Base-by-base conservation (phyloP, 1,284 basidiomycete species). In the Boletellus deceptivus region DNA sequence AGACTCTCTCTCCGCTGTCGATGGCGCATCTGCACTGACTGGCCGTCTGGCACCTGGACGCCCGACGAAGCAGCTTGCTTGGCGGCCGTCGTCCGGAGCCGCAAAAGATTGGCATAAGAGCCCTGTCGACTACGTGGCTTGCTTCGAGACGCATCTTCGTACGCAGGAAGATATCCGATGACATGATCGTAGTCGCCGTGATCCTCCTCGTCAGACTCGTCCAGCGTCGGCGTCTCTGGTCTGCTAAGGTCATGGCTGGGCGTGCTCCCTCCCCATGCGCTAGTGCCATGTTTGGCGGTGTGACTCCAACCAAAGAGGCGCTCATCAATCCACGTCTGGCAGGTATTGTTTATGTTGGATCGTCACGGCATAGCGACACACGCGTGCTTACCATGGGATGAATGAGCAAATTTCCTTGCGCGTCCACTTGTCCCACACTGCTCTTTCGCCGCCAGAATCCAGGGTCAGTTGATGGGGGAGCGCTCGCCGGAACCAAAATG, bases 251-350 rank as follows among this genome's bases (percentile, higher is more conserved):
- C 84, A 38, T 80, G 75, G 52, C 71, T 77, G 6, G 75, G 73
- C 13, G 74, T 71, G 17, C 50, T 62, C 37, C 82, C 87, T 27
- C 78, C 78, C 89, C 88, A 91, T n/a, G 80, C 86, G 61, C 84
- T 89, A 2, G 86, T 89, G 4, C 88, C 89, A 42, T 76, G 80
- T 47, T 67, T 70, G 4, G 86, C 78, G 59, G 85, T 89, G 29
- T 78, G 78, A 64, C 84, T 89, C 93, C 93, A 97, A 34, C 94
- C 94, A 68, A 96, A 97, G 36, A 97, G 75, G 16, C 89, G 82
- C 70, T 96, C 93, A 67, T 97, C 94, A 33, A 96, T 79, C 92
- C 93, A 95, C 16, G 87, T 88, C 87, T 80, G 18, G 38, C 47
- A 37, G 22, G 20, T 14, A 43, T 31, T 37, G 13, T 8, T 16